Conservation (phyloP, 257 asterid genomes). For the Jaltomata sinuosa region DNA sequence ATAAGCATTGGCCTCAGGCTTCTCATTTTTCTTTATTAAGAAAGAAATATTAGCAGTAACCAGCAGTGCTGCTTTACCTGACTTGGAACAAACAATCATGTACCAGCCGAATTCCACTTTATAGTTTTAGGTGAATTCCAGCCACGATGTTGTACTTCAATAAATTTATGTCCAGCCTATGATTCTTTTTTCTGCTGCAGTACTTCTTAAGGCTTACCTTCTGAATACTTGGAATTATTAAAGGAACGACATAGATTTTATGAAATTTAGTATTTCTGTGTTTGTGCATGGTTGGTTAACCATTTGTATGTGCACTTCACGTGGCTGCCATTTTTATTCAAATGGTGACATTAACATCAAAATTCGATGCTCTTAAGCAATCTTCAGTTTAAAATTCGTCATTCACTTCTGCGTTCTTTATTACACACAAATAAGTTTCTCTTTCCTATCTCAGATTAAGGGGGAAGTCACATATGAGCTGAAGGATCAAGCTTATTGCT, state of each 20-base stretch:
- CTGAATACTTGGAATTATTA: background rate
- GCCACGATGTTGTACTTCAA: background rate
- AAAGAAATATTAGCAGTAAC: background rate
- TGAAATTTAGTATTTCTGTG: background rate
- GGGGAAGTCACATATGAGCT: slow-evolving; percentile 84
- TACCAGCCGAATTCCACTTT: background rate
- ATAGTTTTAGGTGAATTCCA: background rate
- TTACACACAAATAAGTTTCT: background rate
- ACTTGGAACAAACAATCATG: background rate
- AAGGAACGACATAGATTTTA: background rate
- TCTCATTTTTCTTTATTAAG: background rate
- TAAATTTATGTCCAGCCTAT: background rate
- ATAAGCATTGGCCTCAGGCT: background rate
- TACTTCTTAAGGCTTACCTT: background rate
- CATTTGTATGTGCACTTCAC: background rate
- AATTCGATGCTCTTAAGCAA: background rate
- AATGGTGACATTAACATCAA: background rate
- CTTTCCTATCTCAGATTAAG: slow-evolving; percentile 45
- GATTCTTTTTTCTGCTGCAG: background rate
- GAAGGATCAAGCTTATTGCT: slow-evolving; percentile 91
- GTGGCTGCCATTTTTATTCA: background rate
- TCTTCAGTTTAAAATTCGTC: background rate
- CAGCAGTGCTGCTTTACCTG: background rate
- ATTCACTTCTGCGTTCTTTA: background rate
- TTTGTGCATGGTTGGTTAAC: background rate